Percentiles rank a stretch among this genome's conserved stretches.
These are phyloP conservation scores for Penicillium canariense DNA, from an alignment of 495 filamentous ascomycete genomes.

Conservation along the genomic window DNA sequence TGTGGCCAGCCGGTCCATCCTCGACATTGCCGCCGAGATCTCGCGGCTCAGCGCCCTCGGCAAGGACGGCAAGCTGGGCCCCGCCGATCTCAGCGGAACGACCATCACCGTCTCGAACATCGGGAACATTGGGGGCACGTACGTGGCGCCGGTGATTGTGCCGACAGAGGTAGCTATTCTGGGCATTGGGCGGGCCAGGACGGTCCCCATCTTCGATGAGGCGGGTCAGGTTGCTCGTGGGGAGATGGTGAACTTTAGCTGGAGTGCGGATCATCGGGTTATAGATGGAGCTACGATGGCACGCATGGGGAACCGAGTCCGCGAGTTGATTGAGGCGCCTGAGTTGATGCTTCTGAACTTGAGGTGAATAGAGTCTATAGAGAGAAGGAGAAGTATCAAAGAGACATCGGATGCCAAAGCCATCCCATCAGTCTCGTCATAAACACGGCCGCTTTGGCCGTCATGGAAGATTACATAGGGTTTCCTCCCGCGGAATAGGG, in stretches of 20 bases:
- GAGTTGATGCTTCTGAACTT: slow-evolving; percentile 70
- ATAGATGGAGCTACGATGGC: slow-evolving; percentile 95
- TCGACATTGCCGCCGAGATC: slow-evolving; percentile 75
- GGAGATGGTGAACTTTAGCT: slow-evolving; percentile 89
- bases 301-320: slow-evolving; percentile 76
- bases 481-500: not conserved
- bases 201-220: slow-evolving; percentile 67
- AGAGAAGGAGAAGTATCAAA: not conserved
- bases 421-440: too few species aligned
- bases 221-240: slow-evolving; percentile 86
- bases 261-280: slow-evolving; percentile 94
- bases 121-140: slow-evolving; percentile 92
- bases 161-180: slow-evolving; percentile 87
- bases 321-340: slow-evolving; percentile 73
- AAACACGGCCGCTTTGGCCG: too few species aligned
- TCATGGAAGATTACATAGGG: not conserved
- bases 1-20: slow-evolving; percentile 69
- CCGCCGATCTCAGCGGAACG: slow-evolving; percentile 76
- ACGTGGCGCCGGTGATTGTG: slow-evolving; percentile 87
- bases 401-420: not conserved
- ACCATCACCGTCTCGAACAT: slow-evolving; percentile 97
- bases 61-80: slow-evolving; percentile 66
- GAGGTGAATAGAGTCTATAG: slow-evolving; percentile 31
- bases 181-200: slow-evolving; percentile 77
- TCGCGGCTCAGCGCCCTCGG: slow-evolving; percentile 69